A percentile compares a stretch with the other conserved stretches of the same genome.
These are phyloP conservation scores for Fusarium odoratissimum DNA, from an alignment of 2,329 filamentous ascomycete species.

Conservation along the genomic window DNA sequence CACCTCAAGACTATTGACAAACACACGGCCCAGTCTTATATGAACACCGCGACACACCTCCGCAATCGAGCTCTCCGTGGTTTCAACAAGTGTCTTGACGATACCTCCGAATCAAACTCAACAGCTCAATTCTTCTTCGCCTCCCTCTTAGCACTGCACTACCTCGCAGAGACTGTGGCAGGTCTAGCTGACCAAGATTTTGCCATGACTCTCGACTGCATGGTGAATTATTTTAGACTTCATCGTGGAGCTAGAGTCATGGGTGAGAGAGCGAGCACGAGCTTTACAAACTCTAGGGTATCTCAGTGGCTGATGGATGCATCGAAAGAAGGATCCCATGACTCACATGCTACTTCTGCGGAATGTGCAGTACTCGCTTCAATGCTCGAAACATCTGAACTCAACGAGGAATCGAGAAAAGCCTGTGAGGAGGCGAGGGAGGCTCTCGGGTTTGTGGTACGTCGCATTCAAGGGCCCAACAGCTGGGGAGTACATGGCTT, in stretches of 20 bases:
- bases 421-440: not conserved
- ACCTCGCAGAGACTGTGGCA: constrained; percentile 14
- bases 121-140: constrained; percentile 22
- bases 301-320: not conserved
- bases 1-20: not conserved
- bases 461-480: not conserved
- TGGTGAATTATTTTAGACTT: constrained; percentile 15
- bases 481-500: constrained; percentile 6
- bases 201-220: not conserved
- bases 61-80: constrained; percentile 7
- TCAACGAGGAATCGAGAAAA: not conserved
- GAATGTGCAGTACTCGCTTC: not conserved
- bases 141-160: constrained; percentile 14
- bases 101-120: constrained; percentile 4
- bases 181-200: not conserved
- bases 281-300: not conserved
- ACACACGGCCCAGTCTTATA: not conserved
- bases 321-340: not conserved
- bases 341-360: not conserved
- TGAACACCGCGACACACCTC: not conserved
- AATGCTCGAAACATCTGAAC: constrained; percentile 7
- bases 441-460: not conserved
- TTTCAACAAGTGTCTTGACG: constrained; percentile 13
- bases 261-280: not conserved
- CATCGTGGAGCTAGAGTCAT: constrained; percentile 10